Percentiles rank a stretch among this genome's conserved stretches.
These are phyloP conservation scores for Yarrowia galli DNA, from an alignment of 1,139 yeast species.

Conservation along the genomic window DNA sequence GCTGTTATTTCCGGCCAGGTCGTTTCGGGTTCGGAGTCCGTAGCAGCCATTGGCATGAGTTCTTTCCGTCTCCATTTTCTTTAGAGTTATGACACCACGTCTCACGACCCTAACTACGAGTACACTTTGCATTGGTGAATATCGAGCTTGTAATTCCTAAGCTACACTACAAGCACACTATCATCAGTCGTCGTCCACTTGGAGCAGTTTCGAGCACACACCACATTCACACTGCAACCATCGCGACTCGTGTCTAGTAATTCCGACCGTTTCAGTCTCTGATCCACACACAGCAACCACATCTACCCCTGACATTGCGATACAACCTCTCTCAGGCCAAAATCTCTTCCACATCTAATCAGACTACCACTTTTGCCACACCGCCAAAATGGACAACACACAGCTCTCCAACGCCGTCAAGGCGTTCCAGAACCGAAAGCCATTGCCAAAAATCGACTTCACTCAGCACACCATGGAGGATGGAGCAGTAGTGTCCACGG, in stretches of 20 bases:
- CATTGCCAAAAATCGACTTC: conserved; percentile 55
- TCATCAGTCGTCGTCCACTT: no score
- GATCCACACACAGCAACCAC: not conserved
- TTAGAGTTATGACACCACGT: conserved; percentile 27
- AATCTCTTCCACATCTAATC: not conserved
- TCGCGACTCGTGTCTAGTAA: no score
- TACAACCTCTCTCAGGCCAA: not conserved
- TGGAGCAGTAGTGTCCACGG: conserved; percentile 70
- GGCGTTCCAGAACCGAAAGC: conserved; percentile 66
- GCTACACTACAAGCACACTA: no score
- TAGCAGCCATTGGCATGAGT: no score
- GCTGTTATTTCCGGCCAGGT: not conserved
- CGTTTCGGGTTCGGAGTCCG: not conserved
- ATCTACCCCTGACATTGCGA: not conserved
- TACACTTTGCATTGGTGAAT: not conserved
- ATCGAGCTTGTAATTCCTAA: no score
- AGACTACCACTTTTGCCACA: not conserved
- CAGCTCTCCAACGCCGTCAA: conserved; percentile 64
- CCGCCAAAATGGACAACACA: not conserved
- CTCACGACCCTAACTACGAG: conserved; percentile 1
- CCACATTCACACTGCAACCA: no score
- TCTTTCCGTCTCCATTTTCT: not conserved
- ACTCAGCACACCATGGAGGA: conserved; percentile 70
- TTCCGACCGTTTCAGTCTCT: not conserved
- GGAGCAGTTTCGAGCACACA: no score